phyloP scores from a whole-genome alignment of 768 basidiomycete species.

The Hygrophorus pudorinus region DNA sequence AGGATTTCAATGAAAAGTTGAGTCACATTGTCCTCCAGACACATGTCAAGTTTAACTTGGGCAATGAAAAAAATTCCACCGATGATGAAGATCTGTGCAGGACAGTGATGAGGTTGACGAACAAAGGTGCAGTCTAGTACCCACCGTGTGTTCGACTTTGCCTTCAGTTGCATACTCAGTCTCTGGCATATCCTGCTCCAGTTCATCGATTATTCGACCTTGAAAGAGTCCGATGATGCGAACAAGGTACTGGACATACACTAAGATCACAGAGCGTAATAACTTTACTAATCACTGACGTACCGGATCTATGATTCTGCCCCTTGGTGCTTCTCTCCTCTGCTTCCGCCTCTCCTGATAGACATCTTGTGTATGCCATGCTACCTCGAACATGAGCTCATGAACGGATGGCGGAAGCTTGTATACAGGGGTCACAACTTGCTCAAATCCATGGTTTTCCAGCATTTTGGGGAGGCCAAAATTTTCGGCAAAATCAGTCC shows the following conservation, averaged over 20 bases:
- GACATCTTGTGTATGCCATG: conserved; percentile 12
- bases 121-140: conserved; percentile 2
- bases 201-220: conserved; percentile 14
- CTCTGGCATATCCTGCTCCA: conserved; percentile 1
- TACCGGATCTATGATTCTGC: conserved; percentile 12
- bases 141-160: conserved; percentile 10
- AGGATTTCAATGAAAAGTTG: conserved; percentile 13
- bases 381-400: conserved; percentile 11
- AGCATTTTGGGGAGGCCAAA: conserved; percentile 6
- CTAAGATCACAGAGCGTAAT: conserved; percentile 8
- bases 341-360: conserved; percentile 11
- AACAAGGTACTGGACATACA: conserved; percentile 12
- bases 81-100: conserved; percentile 11
- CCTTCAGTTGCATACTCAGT: conserved; percentile 11
- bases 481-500: conserved; percentile 5
- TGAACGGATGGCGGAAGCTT: conserved; percentile 11
- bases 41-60: conserved; percentile 7
- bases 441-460: conserved; percentile 7
- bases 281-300: conserved; percentile 4
- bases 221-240: conserved; percentile 12
- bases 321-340: conserved; percentile 9
- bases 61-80: conserved; percentile 10
- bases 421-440: conserved; percentile 9
- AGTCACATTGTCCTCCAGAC: conserved; percentile 8
- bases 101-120: not conserved